Base-by-base conservation (phyloP, 2,329 filamentous ascomycete species). In the Cytospora piceae region DNA sequence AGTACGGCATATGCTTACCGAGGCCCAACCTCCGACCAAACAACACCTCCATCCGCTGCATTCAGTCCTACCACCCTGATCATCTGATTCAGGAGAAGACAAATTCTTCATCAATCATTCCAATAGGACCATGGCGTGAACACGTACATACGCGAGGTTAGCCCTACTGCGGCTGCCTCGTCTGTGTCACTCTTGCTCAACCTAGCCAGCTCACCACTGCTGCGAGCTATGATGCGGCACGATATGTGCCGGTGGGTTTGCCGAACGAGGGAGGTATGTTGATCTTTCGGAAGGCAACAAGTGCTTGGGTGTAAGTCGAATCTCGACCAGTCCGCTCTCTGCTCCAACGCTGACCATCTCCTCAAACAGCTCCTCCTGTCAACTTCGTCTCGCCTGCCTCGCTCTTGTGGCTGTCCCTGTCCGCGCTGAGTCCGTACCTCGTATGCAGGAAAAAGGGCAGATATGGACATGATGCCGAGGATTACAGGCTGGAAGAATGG, bases 401-500 rank as follows among this genome's bases (percentile, higher is more conserved):
- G 7, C 34, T 37, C 14, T 12, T 37, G 3, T 37, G 2, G 34
- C 9, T 15, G 11, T 37, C 14, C 34, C 34, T 37, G 34, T 15
- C 11, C 11, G 9, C 34, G 7, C 90, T 87, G 73, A 91, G 87
- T 62, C 85, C 90, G 0, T 93, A 90, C 89, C 85, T 93, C n/a
- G 80, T 94, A 39, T 90, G 93, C 71, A 83, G 88, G 3, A 83
- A 87, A 2, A 80, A 82, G 6, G 85, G 88, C 64, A 80, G 93
- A 32, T 94, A 91, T 71, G 60, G 60, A 2, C 74, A 80, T 0
- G 87, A 93, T 68, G 85, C 86, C 0, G 87, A 92, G 54, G 76
- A 73, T 0, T 94, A 85, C 74, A 77, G 87, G 12, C 90, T 90
- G 0, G 90, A 93, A 75, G 76, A 90, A 46, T 92, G 90, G 83